phyloP scores from a whole-genome alignment of 78 protist species.

The Dictyostelium purpureum region DNA sequence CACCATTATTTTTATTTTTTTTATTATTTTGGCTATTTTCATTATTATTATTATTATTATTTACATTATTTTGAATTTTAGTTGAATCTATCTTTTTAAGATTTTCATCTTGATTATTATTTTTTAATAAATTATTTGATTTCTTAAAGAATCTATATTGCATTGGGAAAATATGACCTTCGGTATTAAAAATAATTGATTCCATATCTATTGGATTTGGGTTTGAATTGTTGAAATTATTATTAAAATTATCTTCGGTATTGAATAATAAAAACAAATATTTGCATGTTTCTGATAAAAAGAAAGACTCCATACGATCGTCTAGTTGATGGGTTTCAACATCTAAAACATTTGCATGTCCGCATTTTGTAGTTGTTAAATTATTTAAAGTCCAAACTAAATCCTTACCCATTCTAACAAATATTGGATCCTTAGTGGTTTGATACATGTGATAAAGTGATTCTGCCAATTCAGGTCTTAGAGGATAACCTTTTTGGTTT shows the following conservation, averaged over 20 bases:
- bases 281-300: conserved; percentile 95
- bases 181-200: conserved; percentile 78
- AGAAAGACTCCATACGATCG: conserved; percentile 94
- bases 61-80: background rate
- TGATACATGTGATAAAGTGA: conserved; percentile 82
- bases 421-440: conserved; percentile 32
- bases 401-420: conserved; percentile 52
- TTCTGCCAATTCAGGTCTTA: conserved; percentile 95
- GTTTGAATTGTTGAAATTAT: background rate
- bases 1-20: background rate
- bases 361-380: conserved; percentile 72
- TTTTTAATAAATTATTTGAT: background rate
- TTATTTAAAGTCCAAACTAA: conserved; percentile 17
- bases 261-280: conserved; percentile 92
- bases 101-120: background rate
- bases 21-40: background rate
- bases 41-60: background rate
- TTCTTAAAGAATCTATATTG: conserved; percentile 44
- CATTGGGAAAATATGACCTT: conserved; percentile 82
- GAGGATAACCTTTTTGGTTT: conserved; percentile 78
- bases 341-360: conserved; percentile 82
- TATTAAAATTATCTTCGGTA: conserved; percentile 11
- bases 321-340: conserved; percentile 51
- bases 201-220: conserved; percentile 4
- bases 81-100: background rate